phyloP scores from a whole-genome alignment of 768 basidiomycete species.

The Kwoniella shandongensis region DNA sequence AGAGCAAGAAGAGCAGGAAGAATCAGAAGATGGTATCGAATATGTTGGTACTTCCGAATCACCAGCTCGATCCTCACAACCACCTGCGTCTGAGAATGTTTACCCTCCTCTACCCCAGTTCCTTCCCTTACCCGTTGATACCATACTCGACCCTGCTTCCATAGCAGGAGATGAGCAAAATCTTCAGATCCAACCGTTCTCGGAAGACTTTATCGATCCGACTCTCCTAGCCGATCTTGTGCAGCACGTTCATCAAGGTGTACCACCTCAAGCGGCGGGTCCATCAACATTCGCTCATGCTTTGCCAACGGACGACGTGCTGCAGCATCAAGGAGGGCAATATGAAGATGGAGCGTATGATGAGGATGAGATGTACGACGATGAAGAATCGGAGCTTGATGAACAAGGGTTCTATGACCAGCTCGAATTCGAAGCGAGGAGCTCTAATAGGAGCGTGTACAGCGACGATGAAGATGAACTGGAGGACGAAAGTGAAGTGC shows the following conservation, averaged over 20 bases:
- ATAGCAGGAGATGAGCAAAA: slow-evolving; percentile 3
- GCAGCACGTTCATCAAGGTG: slow-evolving; percentile 16
- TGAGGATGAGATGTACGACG: slow-evolving; percentile 4
- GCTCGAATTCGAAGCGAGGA: too few species aligned
- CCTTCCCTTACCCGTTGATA: neutral
- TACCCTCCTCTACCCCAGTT: slow-evolving; percentile 12
- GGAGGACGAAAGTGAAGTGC: slow-evolving; percentile 12
- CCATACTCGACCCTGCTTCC: neutral
- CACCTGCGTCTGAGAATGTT: slow-evolving; percentile 4
- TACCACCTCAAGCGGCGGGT: slow-evolving; percentile 14
- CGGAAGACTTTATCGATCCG: slow-evolving; percentile 22
- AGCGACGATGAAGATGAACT: neutral
- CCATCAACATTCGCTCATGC: neutral
- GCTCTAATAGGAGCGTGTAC: neutral
- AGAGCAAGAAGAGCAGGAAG: slow-evolving; percentile 8
- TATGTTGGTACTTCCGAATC: slow-evolving; percentile 18
- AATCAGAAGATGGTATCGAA: slow-evolving; percentile 17
- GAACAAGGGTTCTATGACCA: too few species aligned
- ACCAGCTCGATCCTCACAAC: neutral
- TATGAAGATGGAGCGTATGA: neutral
- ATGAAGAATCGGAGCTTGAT: neutral
- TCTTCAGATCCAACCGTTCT: slow-evolving; percentile 9
- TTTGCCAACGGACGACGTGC: neutral
- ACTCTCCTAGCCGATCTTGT: slow-evolving; percentile 13
- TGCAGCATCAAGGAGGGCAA: neutral